Percentiles rank a stretch among this genome's conserved stretches.
These are phyloP conservation scores for Boletus rex-veris DNA, from an alignment of 768 basidiomycete genomes.

Conservation along the genomic window DNA sequence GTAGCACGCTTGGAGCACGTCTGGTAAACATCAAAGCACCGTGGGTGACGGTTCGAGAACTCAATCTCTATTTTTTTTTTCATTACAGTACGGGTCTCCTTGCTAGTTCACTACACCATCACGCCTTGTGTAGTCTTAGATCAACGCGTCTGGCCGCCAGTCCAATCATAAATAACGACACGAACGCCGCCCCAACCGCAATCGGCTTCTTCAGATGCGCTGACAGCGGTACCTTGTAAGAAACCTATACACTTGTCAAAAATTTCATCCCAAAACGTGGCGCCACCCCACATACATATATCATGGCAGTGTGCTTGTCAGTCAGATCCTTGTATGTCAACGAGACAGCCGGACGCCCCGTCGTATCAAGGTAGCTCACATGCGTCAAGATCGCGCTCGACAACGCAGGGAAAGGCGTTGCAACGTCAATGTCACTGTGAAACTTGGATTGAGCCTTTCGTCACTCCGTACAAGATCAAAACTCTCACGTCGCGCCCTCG, in stretches of 20 bases:
- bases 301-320: conserved; percentile 70
- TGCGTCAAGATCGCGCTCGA: conserved; percentile 61
- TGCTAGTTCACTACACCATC: not conserved
- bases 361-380: conserved; percentile 87
- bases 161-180: conserved; percentile 57
- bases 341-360: conserved; percentile 76
- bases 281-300: conserved; percentile 65
- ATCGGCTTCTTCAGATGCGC: conserved; percentile 88
- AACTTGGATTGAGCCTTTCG: conserved; percentile 6
- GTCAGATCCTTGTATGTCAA: conserved; percentile 74
- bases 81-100: too few species aligned
- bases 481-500: conserved; percentile 88
- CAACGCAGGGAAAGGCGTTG: conserved; percentile 73
- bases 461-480: conserved; percentile 10
- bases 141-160: conserved; percentile 50
- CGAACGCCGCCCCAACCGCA: conserved; percentile 68
- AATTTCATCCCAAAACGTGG: not conserved
- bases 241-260: conserved; percentile 53
- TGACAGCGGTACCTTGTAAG: conserved; percentile 75
- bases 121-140: conserved; percentile 44
- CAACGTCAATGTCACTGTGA: conserved; percentile 71
- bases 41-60: conserved; percentile 1
- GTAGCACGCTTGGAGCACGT: not conserved
- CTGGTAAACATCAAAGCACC: conserved; percentile 16
- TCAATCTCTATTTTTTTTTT: not conserved